These are phyloP conservation scores for Irpex sp. DNA, from an alignment of 1,284 basidiomycete species.

Conservation along the genomic window DNA sequence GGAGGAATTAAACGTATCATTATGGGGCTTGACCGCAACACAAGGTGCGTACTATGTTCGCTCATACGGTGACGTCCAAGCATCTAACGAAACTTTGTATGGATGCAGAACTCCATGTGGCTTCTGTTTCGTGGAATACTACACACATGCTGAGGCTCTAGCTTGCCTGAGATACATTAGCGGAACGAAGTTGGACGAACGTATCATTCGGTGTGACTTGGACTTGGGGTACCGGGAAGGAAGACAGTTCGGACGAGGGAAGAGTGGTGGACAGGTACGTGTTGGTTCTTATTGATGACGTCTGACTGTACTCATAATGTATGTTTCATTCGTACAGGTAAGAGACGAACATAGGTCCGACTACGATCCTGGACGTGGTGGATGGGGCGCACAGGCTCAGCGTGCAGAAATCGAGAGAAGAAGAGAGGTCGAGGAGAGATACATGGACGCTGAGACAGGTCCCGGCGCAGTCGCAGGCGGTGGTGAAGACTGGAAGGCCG, in stretches of 20 bases:
- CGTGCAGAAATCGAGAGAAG: conserved; percentile 73
- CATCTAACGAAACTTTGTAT: neutral
- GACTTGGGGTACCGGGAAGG: conserved; percentile 99
- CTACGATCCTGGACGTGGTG: conserved; percentile 93
- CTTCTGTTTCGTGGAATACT: conserved; percentile 99
- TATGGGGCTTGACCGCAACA: conserved; percentile 97
- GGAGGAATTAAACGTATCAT: conserved; percentile 98
- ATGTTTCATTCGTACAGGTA: conserved; percentile 34
- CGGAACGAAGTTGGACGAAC: conserved; percentile 98
- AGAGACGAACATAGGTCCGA: conserved; percentile 97
- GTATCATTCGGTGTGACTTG: conserved; percentile 96
- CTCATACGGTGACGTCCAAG: too few species aligned
- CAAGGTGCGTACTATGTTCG: too few species aligned
- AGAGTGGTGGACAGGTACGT: conserved; percentile 89
- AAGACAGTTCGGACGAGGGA: conserved; percentile 94
- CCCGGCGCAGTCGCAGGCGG: conserved; percentile 81
- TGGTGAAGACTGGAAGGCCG: conserved; percentile 80
- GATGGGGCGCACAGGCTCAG: conserved; percentile 93
- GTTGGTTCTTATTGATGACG: too few species aligned
- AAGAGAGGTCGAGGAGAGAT: conserved; percentile 86
- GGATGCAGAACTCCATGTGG: conserved; percentile 88
- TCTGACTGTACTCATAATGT: neutral
- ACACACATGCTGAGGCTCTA: conserved; percentile 92
- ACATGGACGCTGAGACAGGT: conserved; percentile 80
- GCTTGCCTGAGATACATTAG: conserved; percentile 93